These are phyloP conservation scores for Cyclanthera cordifolia DNA, from an alignment of 306 rosid genomes.

Conservation along the genomic window DNA sequence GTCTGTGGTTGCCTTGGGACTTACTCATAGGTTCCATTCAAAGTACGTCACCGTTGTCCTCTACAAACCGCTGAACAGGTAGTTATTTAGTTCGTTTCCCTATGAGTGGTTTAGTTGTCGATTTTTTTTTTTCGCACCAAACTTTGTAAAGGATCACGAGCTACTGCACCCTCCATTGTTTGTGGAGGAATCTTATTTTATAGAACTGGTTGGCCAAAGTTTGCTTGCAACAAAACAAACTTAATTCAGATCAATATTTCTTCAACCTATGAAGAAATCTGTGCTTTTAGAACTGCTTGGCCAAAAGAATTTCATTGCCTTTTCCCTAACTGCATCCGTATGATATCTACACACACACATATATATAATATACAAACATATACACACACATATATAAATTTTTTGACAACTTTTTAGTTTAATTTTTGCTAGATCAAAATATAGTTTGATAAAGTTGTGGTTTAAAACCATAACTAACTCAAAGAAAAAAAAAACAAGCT, in stretches of 20 bases:
- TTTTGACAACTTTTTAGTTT: too few species aligned
- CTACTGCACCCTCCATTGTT: neutral
- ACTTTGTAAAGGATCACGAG: conserved; percentile 6
- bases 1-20: conserved; percentile 80
- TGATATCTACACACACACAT: too few species aligned
- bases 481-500: too few species aligned
- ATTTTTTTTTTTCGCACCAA: conserved; percentile 18
- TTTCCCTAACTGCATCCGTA: neutral
- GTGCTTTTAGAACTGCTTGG: conserved; percentile 7
- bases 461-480: too few species aligned
- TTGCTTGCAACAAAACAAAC: conserved; percentile 7
- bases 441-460: too few species aligned
- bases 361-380: too few species aligned
- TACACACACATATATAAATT: too few species aligned
- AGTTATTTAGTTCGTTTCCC: too few species aligned
- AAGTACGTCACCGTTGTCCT: conserved; percentile 90
- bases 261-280: conserved; percentile 4
- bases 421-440: too few species aligned
- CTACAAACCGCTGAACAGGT: conserved; percentile 74
- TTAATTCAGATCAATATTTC: conserved; percentile 1
- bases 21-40: conserved; percentile 75
- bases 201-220: conserved; percentile 6
- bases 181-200: conserved; percentile 9
- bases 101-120: too few species aligned
- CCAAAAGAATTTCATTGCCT: neutral